Evolutionary conservation across 2,329 filamentous ascomycete genomes (phyloP).

Genomic region (Achaetomium macrosporum): DNA sequence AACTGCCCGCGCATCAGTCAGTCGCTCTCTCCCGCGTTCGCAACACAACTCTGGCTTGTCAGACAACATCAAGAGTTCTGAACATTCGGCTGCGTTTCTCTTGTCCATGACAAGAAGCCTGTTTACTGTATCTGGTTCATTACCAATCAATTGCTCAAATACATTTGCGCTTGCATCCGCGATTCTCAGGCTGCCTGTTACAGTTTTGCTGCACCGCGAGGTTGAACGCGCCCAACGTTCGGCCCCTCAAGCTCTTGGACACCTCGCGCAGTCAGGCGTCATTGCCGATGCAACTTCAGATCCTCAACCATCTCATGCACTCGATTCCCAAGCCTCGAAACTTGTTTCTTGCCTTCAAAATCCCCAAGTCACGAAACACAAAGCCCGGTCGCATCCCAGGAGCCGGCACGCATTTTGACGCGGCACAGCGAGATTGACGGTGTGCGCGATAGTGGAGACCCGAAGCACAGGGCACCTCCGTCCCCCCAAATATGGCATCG

Average conservation of each 20-base stretch:
- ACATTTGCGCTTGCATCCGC: neutral
- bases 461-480: conserved; percentile 10
- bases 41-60: too few species aligned
- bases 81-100: too few species aligned
- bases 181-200: neutral
- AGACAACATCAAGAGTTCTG: too few species aligned
- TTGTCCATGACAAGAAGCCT: too few species aligned
- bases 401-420: conserved; percentile 7
- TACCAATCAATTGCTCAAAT: too few species aligned
- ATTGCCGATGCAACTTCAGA: conserved; percentile 2
- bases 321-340: conserved; percentile 4
- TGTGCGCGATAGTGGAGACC: conserved; percentile 12
- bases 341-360: neutral
- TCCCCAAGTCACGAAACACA: conserved; percentile 8
- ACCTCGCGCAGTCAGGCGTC: neutral
- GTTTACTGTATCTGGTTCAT: too few species aligned
- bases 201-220: neutral
- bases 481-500: conserved; percentile 22
- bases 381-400: conserved; percentile 5
- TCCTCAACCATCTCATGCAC: conserved; percentile 14
- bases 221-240: conserved; percentile 6
- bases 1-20: too few species aligned
- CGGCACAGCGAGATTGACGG: conserved; percentile 6
- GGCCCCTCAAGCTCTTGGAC: neutral
- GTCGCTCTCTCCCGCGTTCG: too few species aligned